Base-by-base conservation (phyloP, 371 early-diverging fungal genomes). In the Rhizomucor miehei region DNA sequence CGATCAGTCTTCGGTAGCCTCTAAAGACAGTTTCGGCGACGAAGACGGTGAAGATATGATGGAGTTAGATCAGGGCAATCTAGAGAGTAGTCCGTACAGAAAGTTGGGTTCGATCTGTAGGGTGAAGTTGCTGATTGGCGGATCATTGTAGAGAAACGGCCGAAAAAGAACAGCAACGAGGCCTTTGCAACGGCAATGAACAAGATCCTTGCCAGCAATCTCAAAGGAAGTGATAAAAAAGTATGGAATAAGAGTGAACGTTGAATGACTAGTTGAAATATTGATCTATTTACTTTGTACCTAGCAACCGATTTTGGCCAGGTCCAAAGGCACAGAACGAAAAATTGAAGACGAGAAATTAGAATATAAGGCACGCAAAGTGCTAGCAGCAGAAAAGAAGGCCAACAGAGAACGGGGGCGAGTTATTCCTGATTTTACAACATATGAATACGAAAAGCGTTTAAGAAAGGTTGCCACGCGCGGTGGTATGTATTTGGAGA, bases 391-490 rank as follows among this genome's bases (percentile, higher is more conserved):
- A 13, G 89, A 92, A 58, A 84, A 81, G 64, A 89, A 84, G 49
- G 66, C 76, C 14, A 56, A 71, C 12, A 67, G 69, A 24, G 80
- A 84, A 51, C 77, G 78, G 60, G 89, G 86, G 29, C 77, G 85
- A 29, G 77, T 89, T n/a, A 77, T 82, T 44, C 88, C 85, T 2
- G 84, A 83, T 25, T 77, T 77, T 49, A 76, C 77, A 24, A 70
- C 84, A 6, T 76, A 85, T 62, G 91, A 90, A 38, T 86, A 88
- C 46, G 93, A 92, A 62, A 90, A 89, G 73, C 77, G 77, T 66
- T 56, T 92, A 72, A 77, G 87, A 63, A 90, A 90, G 71, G 85
- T 90, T 14, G 90, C 91, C 4, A 92, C 93, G 10, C 73, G 87
- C 49, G 93, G 93, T 72, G 92, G 89, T 87, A 75, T 48, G 71